phyloP scores from a whole-genome alignment of 495 filamentous ascomycete species.

The Darksidea phi region DNA sequence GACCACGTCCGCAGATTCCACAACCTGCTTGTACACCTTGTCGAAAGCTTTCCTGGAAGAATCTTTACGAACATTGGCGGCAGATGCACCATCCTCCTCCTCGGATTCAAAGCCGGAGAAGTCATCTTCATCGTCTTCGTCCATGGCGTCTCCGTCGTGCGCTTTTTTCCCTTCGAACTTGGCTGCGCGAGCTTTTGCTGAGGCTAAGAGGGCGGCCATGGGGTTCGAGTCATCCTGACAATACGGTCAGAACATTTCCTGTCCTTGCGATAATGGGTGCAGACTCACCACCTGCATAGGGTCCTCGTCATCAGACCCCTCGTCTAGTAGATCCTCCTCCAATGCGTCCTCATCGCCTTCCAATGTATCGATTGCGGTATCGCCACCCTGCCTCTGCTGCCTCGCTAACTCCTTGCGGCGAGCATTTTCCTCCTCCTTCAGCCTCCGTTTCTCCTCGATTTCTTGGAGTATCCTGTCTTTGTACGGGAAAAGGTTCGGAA shows the following conservation, averaged over 20 bases:
- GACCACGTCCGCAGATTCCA: constrained; percentile 83
- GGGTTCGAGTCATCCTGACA: constrained; percentile 69
- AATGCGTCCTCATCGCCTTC: constrained; percentile 52
- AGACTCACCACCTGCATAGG: constrained; percentile 38
- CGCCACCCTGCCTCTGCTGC: constrained; percentile 51
- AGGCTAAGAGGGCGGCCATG: constrained; percentile 91
- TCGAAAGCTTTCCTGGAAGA: constrained; percentile 83
- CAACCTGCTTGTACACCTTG: constrained; percentile 95
- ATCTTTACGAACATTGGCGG: constrained; percentile 54
- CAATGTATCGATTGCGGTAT: constrained; percentile 43
- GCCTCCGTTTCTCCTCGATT: constrained; percentile 80
- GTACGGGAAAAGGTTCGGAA: constrained; percentile 96
- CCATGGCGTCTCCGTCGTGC: constrained; percentile 50
- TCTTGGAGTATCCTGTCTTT: constrained; percentile 92
- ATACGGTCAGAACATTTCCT: constrained; percentile 32
- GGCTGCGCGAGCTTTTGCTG: constrained; percentile 78
- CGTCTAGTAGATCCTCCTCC: constrained; percentile 41
- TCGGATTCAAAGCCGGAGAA: constrained; percentile 38
- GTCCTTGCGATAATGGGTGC: constrained; percentile 16
- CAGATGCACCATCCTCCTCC: constrained; percentile 43
- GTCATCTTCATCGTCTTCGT: constrained; percentile 51
- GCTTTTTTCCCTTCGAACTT: constrained; percentile 66
- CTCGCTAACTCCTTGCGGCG: constrained; percentile 70
- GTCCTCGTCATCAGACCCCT: constrained; percentile 46
- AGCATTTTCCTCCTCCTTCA: constrained; percentile 76